Conservation (phyloP, 2,329 filamentous ascomycete genomes). For the Cercospora janseana region DNA sequence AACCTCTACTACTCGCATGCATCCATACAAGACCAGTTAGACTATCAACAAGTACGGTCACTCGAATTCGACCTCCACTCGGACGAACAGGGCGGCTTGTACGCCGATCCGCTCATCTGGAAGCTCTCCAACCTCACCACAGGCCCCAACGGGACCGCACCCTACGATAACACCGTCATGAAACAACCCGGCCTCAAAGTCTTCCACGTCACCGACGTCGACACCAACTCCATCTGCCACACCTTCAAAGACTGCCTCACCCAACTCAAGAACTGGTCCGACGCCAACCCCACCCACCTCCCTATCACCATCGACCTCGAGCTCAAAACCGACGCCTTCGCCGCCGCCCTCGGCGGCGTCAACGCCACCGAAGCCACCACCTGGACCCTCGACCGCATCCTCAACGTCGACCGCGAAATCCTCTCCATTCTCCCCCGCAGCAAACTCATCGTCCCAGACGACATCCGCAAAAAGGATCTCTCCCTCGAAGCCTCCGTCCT, state of each 20-base stretch:
- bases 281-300: conserved; percentile 45
- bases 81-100: conserved; percentile 50
- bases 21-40: conserved; percentile 46
- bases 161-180: conserved; percentile 43
- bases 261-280: conserved; percentile 48
- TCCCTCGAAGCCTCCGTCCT: conserved; percentile 51
- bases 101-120: conserved; percentile 48
- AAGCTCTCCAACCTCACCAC: conserved; percentile 42
- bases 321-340: conserved; percentile 46
- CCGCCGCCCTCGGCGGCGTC: conserved; percentile 37
- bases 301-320: conserved; percentile 53
- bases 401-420: conserved; percentile 50
- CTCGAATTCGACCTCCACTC: conserved; percentile 53
- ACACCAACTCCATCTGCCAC: conserved; percentile 49
- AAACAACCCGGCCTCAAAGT: conserved; percentile 49
- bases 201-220: conserved; percentile 52
- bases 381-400: conserved; percentile 47
- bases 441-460: conserved; percentile 50
- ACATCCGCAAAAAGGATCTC: conserved; percentile 43
- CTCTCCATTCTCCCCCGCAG: conserved; percentile 43
- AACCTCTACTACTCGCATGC: conserved; percentile 53
- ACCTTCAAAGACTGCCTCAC: conserved; percentile 48
- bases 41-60: conserved; percentile 48
- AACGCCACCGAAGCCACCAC: conserved; percentile 43
- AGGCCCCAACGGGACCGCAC: conserved; percentile 37